Evolutionary conservation across 1,284 basidiomycete genomes (phyloP).

Genomic region (Rhodotorula sp.): DNA sequence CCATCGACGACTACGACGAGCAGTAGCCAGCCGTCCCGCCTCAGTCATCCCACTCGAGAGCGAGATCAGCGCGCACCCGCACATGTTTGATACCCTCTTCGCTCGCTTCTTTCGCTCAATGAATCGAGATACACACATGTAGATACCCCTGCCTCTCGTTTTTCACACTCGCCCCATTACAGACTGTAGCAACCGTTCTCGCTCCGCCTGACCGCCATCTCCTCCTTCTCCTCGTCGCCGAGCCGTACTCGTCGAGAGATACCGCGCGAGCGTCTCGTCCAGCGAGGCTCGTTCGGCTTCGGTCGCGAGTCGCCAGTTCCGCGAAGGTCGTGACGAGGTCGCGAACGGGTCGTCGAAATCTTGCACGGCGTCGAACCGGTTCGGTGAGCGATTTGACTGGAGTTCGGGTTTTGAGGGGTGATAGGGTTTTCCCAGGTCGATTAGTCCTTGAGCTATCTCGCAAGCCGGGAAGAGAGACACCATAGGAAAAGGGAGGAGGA

Average conservation of each 20-base stretch:
- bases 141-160: constrained; percentile 1
- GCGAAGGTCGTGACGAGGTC: constrained; percentile 4
- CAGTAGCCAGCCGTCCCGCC: background rate
- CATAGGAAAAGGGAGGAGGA: background rate
- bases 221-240: background rate
- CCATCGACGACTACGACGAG: constrained; percentile 22
- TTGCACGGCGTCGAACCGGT: constrained; percentile 5
- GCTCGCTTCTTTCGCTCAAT: background rate
- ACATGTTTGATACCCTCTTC: background rate
- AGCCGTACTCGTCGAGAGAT: background rate
- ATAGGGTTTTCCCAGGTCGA: background rate
- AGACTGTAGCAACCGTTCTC: background rate
- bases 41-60: background rate
- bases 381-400: no score
- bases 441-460: no score
- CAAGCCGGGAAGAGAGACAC: no score
- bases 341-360: constrained; percentile 35
- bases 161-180: background rate
- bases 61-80: no score
- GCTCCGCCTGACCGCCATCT: background rate
- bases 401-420: background rate
- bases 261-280: background rate
- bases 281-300: background rate
- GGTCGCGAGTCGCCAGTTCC: constrained; percentile 11
- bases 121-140: background rate